Percentiles rank a stretch among this genome's conserved stretches.
Conservation (phyloP, 208 protist species). For the Leishmania turanica region DNA sequence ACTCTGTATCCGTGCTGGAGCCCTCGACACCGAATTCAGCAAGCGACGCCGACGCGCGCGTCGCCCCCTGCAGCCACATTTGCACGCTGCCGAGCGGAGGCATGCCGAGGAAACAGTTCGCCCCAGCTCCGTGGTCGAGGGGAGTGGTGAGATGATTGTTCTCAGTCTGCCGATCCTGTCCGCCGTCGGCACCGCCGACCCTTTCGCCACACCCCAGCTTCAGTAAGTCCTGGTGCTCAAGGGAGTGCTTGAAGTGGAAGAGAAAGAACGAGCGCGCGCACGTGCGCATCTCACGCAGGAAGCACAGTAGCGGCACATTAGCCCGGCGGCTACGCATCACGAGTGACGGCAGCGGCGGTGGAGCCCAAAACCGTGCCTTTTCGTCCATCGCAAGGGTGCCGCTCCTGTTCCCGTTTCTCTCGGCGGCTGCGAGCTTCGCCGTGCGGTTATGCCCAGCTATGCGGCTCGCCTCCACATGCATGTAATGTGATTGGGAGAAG, state of each 20-base stretch:
- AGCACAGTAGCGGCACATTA: constrained; percentile 77
- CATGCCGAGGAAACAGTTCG: constrained; percentile 3
- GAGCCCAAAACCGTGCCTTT: constrained; percentile 23
- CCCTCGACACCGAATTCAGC: not conserved
- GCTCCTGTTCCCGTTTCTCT: no score
- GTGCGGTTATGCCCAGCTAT: constrained; percentile 3
- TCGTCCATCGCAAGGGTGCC: not conserved
- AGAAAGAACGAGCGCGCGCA: constrained; percentile 31
- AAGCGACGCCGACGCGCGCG: not conserved
- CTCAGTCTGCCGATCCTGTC: not conserved
- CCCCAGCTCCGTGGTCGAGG: not conserved
- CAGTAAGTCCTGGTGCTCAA: constrained; percentile 14
- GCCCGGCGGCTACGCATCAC: constrained; percentile 45
- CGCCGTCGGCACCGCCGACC: constrained; percentile 3
- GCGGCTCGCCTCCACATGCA: constrained; percentile 35
- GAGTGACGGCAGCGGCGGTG: constrained; percentile 26
- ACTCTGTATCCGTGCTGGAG: constrained; percentile 13
- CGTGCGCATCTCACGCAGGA: constrained; percentile 64
- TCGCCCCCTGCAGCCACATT: constrained; percentile 29
- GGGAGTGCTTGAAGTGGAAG: constrained; percentile 30
- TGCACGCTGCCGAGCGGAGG: constrained; percentile 14
- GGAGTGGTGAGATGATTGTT: not conserved
- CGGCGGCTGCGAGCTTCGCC: no score
- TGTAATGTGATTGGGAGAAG: constrained; percentile 33
- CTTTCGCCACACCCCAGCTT: constrained; percentile 4